Base-by-base conservation (phyloP, 441 rosid genomes). In the Pelargonium australe region DNA sequence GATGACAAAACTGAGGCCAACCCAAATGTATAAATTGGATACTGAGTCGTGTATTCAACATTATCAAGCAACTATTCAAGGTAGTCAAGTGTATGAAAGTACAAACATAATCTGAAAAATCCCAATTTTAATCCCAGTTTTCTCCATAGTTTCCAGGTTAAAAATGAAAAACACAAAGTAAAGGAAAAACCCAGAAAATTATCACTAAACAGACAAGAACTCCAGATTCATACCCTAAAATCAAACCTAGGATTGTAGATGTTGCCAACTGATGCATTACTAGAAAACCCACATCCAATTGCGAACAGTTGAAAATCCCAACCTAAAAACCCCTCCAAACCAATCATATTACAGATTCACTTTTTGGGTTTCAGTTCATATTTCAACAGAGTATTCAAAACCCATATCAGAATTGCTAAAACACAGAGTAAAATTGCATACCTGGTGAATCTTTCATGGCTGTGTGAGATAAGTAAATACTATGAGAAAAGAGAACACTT, bases 381-480 rank as follows among this genome's bases (percentile, higher is more conserved):
- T 51, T 11, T 51, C 17, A 51, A 5, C 57, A 13, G 57, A 51
- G 57, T 13, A 13, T 4, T 51, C 5, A 51, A 51, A 51, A 51
- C 57, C 57, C 57, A 51, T 51, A 51, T 51, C 57, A 51, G 57
- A 51, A 51, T 11, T 51, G 57, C 17, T 51, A 13, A 51, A 10
- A 10, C 4, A 51, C 13, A n/a, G 16, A 51, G 9, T 16, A 51
- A 51, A 14, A 51, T n/a, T 16, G 7, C 58, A 51, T 51, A 51
- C 58, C 58, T 51, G 58, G 58, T 51, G 58, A 16, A 14, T 51
- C 58, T 16, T 51, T 51, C 58, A 51, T 51, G 58, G 58, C 58
- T 14, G 58, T 51, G 7, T 51, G 58, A 16, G 58, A 37, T 34
- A 34, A 34, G 37, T 34, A 34, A 4, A 34, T 34, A 34, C 41